These are phyloP conservation scores for Russula sp. DNA, from an alignment of 768 basidiomycete species.

Conservation along the genomic window DNA sequence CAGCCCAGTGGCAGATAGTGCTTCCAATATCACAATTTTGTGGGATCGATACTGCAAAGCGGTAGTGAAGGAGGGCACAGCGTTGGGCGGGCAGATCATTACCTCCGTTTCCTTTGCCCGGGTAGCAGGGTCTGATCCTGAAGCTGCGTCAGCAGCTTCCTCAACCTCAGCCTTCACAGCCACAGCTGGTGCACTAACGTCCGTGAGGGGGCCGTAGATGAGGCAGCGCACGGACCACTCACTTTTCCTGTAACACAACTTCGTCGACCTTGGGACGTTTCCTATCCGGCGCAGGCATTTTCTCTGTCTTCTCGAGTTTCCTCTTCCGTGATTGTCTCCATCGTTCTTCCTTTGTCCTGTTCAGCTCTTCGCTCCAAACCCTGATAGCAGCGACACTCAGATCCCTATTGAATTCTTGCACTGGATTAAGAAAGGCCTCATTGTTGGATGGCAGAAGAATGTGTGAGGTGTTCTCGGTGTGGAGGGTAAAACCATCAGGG, in stretches of 20 bases:
- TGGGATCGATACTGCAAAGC: slow-evolving; percentile 46
- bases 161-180: background rate
- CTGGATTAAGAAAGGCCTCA: slow-evolving; percentile 92
- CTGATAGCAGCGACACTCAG: slow-evolving; percentile 85
- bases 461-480: slow-evolving; percentile 75
- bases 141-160: background rate
- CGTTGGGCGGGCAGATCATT: background rate
- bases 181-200: slow-evolving; percentile 2
- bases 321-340: slow-evolving; percentile 52
- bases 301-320: slow-evolving; percentile 36
- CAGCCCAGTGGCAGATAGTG: slow-evolving; percentile 92
- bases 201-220: background rate
- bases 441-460: slow-evolving; percentile 71
- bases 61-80: background rate
- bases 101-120: slow-evolving; percentile 18
- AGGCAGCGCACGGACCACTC: background rate
- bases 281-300: slow-evolving; percentile 26
- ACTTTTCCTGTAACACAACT: background rate
- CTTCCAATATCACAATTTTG: slow-evolving; percentile 80
- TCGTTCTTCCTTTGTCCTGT: slow-evolving; percentile 54
- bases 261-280: slow-evolving; percentile 15
- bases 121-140: background rate
- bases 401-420: slow-evolving; percentile 98
- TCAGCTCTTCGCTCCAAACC: slow-evolving; percentile 75
- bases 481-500: slow-evolving; percentile 71